Evolutionary conservation across 1,139 yeast species (phyloP).

Genomic region (Wickerhamomyces sp.): DNA sequence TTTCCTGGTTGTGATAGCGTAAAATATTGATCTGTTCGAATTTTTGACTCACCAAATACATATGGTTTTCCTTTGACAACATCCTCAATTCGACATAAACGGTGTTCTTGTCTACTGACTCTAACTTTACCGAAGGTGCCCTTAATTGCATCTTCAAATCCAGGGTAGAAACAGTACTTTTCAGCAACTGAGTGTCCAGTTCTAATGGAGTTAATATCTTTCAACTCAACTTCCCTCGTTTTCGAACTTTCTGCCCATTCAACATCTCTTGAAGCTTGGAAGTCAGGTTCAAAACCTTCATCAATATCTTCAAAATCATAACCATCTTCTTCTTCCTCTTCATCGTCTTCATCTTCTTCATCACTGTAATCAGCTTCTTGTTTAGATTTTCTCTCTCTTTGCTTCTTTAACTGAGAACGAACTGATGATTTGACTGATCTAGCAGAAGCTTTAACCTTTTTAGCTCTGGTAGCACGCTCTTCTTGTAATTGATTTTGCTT

Average conservation of each 20-base stretch:
- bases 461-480: slow-evolving; percentile 27
- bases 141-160: slow-evolving; percentile 60
- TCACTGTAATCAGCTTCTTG: slow-evolving; percentile 32
- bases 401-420: slow-evolving; percentile 79
- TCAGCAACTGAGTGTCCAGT: slow-evolving; percentile 75
- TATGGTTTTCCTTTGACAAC: slow-evolving; percentile 57
- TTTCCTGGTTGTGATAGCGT: slow-evolving; percentile 48
- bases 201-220: slow-evolving; percentile 64
- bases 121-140: slow-evolving; percentile 83
- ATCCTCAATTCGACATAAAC: slow-evolving; percentile 78
- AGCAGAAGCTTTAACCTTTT: slow-evolving; percentile 21
- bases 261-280: slow-evolving; percentile 24
- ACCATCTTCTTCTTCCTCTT: slow-evolving; percentile 30
- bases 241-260: slow-evolving; percentile 40
- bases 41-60: slow-evolving; percentile 39
- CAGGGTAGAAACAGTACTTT: slow-evolving; percentile 78
- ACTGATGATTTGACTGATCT: slow-evolving; percentile 47
- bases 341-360: slow-evolving; percentile 35
- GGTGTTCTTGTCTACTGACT: slow-evolving; percentile 65
- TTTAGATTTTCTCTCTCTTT: slow-evolving; percentile 65
- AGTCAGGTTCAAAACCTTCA: slow-evolving; percentile 31
- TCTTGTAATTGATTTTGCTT: slow-evolving; percentile 48
- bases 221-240: slow-evolving; percentile 37
- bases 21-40: slow-evolving; percentile 58
- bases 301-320: slow-evolving; percentile 42